Evolutionary conservation across 306 rosid genomes (phyloP).

Genomic region (Cajanus cajan): DNA sequence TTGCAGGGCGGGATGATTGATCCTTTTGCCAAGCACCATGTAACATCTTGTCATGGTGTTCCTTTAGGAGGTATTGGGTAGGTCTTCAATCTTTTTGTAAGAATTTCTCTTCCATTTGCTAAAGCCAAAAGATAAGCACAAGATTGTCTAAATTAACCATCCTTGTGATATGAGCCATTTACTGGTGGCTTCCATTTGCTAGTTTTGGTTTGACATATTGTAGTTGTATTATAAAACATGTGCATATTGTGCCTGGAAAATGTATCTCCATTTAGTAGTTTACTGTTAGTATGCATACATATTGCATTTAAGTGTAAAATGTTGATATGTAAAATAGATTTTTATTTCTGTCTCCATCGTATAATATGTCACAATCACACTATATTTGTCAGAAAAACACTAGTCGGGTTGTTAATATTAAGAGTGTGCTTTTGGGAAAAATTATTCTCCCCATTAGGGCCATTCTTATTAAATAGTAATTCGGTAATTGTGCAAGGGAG

Average conservation of each 20-base stretch:
- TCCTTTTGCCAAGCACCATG: slow-evolving; percentile 62
- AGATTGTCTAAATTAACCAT: background rate
- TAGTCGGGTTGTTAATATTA: background rate
- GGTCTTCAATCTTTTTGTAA: slow-evolving; percentile 25
- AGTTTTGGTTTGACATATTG: background rate
- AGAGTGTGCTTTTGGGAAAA: background rate
- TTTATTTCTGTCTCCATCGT: background rate
- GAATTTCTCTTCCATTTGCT: slow-evolving; percentile 11
- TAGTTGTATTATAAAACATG: background rate
- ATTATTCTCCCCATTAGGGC: background rate
- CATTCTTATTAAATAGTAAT: background rate
- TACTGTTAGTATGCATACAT: background rate
- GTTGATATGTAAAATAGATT: background rate
- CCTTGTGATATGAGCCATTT: background rate
- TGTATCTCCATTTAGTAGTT: background rate
- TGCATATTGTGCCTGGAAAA: background rate
- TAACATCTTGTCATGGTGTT: slow-evolving; percentile 69
- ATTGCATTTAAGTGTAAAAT: background rate
- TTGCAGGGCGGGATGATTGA: slow-evolving; percentile 52
- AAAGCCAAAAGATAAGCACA: slow-evolving; percentile 13
- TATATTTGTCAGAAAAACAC: background rate
- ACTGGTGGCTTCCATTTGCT: slow-evolving; percentile 2
- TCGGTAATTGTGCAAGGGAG: background rate
- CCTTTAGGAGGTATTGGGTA: slow-evolving; percentile 97
- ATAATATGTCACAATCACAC: background rate